Percentiles rank a stretch among this genome's conserved stretches.
phyloP scores from a whole-genome alignment of 2,329 filamentous ascomycete species.

The Thyridium curvatum region DNA sequence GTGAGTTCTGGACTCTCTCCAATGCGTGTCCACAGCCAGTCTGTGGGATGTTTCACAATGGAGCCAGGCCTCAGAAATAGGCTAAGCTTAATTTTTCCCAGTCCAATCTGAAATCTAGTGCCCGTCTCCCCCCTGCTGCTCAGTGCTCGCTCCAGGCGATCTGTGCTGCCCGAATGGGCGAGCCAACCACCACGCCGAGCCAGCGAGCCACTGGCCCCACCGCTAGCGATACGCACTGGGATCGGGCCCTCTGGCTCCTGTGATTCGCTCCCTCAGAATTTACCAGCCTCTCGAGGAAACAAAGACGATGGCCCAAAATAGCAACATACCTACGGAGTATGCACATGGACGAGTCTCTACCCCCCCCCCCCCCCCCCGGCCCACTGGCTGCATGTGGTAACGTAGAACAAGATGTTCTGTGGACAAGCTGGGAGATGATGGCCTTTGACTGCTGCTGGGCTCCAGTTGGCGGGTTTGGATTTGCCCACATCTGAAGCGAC shows the following conservation, averaged over 20 bases:
- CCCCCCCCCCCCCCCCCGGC: too few relatives aligned
- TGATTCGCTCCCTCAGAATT: constrained; percentile 19
- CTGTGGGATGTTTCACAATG: constrained; percentile 14
- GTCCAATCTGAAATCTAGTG: neutral
- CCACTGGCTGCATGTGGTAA: too few relatives aligned
- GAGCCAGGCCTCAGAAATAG: constrained; percentile 18
- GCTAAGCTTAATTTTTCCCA: constrained; percentile 22
- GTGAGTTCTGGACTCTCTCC: neutral
- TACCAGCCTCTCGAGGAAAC: neutral
- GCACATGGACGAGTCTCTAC: constrained; percentile 1
- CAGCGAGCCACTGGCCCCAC: constrained; percentile 10
- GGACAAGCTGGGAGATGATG: neutral
- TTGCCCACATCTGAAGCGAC: too few relatives aligned
- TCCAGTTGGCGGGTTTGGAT: too few relatives aligned
- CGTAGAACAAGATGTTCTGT: too few relatives aligned
- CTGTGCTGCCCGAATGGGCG: neutral
- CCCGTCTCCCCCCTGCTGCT: neutral
- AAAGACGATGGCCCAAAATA: neutral
- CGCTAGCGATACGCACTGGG: constrained; percentile 17
- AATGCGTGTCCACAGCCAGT: neutral
- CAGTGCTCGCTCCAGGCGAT: too few relatives aligned
- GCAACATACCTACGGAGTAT: too few relatives aligned
- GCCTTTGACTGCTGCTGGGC: neutral
- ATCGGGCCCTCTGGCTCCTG: constrained; percentile 1
- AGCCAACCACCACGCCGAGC: constrained; percentile 25